Evolutionary conservation across 805 yeast species (phyloP).

Genomic region (Starmerella tilneyi): DNA sequence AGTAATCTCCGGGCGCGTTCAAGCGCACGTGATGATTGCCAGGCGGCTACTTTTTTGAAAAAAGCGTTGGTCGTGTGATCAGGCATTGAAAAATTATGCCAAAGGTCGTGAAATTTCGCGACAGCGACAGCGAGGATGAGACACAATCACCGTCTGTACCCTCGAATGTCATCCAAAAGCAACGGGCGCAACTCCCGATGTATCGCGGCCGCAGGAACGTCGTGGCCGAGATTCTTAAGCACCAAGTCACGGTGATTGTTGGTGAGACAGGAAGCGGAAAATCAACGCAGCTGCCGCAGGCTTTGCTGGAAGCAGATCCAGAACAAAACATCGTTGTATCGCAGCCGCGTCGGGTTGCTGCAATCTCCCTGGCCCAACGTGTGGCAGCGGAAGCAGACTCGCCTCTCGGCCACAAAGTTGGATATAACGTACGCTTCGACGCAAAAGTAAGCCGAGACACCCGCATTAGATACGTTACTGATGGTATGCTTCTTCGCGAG

Average conservation of each 20-base stretch:
- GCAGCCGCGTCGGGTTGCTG: conserved; percentile 97
- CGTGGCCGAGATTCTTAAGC: conserved; percentile 41
- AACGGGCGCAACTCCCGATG: conserved; percentile 47
- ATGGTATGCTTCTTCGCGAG: conserved; percentile 94
- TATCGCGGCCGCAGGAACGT: conserved; percentile 59
- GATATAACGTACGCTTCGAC: conserved; percentile 87
- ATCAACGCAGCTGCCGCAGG: conserved; percentile 93
- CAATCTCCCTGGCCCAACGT: conserved; percentile 83
- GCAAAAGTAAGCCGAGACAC: conserved; percentile 53
- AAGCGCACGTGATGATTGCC: background rate
- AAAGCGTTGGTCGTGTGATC: background rate
- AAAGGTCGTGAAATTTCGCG: conserved; percentile 8
- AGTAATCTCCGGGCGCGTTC: background rate
- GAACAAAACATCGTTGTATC: conserved; percentile 71
- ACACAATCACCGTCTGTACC: background rate
- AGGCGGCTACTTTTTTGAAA: background rate
- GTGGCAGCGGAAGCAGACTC: conserved; percentile 84
- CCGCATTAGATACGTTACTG: conserved; percentile 75
- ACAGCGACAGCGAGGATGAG: conserved; percentile 8
- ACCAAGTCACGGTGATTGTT: conserved; percentile 68
- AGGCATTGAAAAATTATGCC: conserved; percentile 5
- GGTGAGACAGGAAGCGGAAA: conserved; percentile 99
- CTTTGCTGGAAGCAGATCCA: conserved; percentile 42
- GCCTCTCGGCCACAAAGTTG: conserved; percentile 67
- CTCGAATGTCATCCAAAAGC: conserved; percentile 6